Conservation (phyloP, 371 early-diverging fungal genomes). For the Lichtheimia ornata region DNA sequence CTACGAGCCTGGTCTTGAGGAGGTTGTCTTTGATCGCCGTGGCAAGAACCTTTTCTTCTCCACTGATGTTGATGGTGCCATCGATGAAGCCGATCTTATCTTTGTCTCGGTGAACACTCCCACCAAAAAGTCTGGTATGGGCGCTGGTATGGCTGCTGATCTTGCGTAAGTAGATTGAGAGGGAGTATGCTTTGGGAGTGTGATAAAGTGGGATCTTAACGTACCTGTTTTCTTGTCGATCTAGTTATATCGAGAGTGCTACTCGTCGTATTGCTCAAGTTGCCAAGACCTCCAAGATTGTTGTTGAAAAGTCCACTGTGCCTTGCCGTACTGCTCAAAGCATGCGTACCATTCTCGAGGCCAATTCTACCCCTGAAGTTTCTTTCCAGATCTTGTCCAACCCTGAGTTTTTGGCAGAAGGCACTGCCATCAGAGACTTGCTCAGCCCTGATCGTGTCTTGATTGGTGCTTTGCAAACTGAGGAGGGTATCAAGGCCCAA, state of each 20-base stretch:
- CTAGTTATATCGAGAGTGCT: conserved; percentile 83
- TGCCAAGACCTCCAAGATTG: conserved; percentile 83
- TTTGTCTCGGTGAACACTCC: conserved; percentile 92
- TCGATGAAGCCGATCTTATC: conserved; percentile 82
- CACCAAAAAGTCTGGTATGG: conserved; percentile 77
- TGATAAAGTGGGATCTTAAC: not conserved
- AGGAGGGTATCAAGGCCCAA: conserved; percentile 79
- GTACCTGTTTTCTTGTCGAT: not conserved
- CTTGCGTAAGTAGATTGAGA: conserved; percentile 60
- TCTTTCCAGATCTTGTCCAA: conserved; percentile 91
- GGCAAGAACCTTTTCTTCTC: conserved; percentile 87
- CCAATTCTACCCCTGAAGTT: conserved; percentile 73
- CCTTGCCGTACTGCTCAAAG: conserved; percentile 93
- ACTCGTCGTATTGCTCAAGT: conserved; percentile 87
- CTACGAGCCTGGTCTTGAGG: conserved; percentile 90
- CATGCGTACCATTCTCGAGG: conserved; percentile 87
- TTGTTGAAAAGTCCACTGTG: conserved; percentile 95
- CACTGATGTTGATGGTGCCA: conserved; percentile 75
- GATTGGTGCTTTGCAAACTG: conserved; percentile 86
- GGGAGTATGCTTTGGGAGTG: not conserved
- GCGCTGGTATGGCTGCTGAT: conserved; percentile 88
- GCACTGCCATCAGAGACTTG: conserved; percentile 88
- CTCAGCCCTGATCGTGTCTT: conserved; percentile 90
- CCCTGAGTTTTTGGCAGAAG: conserved; percentile 97
- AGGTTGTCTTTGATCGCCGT: conserved; percentile 72